phyloP scores from a whole-genome alignment of 768 basidiomycete species.

The Auriscalpium vulgare region DNA sequence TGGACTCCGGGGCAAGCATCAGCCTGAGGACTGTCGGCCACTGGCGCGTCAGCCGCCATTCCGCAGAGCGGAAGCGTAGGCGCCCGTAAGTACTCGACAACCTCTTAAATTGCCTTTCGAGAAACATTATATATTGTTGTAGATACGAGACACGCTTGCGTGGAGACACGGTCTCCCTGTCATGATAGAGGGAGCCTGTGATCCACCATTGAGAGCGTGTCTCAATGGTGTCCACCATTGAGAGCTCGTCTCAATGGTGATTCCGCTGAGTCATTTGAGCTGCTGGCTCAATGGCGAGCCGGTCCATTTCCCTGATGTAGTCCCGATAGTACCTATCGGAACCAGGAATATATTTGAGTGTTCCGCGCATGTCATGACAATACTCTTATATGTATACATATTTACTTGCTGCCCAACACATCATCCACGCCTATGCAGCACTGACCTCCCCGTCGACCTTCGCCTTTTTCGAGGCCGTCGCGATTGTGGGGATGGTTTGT shows the following conservation, averaged over 20 bases:
- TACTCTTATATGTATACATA: no score
- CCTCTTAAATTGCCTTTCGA: neutral
- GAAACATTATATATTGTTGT: neutral
- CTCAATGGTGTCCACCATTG: neutral
- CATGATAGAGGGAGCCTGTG: neutral
- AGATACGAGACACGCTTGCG: neutral
- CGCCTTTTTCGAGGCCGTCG: conserved; percentile 28
- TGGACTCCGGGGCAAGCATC: no score
- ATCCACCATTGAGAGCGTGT: neutral
- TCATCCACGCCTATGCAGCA: no score
- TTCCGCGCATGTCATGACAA: no score
- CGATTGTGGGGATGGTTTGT: conserved; percentile 42
- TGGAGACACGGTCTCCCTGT: neutral
- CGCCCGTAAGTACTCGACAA: no score
- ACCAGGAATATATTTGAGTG: no score
- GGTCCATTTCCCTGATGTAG: neutral
- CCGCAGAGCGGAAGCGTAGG: no score
- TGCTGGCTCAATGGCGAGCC: neutral
- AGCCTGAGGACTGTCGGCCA: no score
- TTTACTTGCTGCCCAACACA: no score
- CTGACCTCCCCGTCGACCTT: neutral
- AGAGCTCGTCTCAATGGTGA: neutral
- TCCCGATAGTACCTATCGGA: neutral
- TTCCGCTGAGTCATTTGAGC: neutral
- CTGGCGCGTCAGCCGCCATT: no score